These are phyloP conservation scores for Kazachstania martiniae DNA, from an alignment of 805 yeast genomes.

Conservation along the genomic window DNA sequence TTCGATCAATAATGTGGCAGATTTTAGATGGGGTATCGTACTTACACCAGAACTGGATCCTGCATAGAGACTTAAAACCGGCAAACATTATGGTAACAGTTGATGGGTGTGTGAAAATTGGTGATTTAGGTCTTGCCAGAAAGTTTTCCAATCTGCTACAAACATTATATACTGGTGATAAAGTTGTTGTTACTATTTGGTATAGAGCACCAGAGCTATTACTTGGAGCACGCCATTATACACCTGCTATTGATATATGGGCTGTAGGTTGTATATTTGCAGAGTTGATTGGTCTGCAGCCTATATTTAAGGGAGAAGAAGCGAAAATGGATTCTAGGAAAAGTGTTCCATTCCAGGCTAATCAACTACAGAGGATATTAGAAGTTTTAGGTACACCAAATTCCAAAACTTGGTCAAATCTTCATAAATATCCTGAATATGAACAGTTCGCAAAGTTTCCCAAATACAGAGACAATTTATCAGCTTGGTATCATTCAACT, in stretches of 20 bases:
- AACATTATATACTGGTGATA: conserved; percentile 81
- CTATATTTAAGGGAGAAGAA: conserved; percentile 96
- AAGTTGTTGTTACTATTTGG: conserved; percentile 96
- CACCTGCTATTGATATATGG: conserved; percentile 91
- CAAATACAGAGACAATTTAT: conserved; percentile 42
- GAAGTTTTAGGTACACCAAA: conserved; percentile 92
- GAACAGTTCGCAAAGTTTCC: conserved; percentile 53
- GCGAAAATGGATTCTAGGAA: conserved; percentile 91
- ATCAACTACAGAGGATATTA: conserved; percentile 80
- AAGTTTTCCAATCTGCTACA: conserved; percentile 80
- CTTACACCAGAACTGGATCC: conserved; percentile 90
- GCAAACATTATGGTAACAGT: conserved; percentile 94
- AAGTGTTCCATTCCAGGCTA: conserved; percentile 86
- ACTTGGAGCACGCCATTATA: conserved; percentile 85
- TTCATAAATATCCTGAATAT: conserved; percentile 78
- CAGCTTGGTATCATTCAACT: conserved; percentile 76
- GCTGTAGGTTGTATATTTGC: conserved; percentile 94
- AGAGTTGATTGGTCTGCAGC: conserved; percentile 77
- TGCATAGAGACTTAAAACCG: conserved; percentile 93
- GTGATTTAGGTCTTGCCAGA: conserved; percentile 88
- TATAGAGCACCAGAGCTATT: conserved; percentile 87
- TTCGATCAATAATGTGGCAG: conserved; percentile 87
- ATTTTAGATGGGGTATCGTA: conserved; percentile 84
- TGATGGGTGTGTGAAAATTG: conserved; percentile 86
- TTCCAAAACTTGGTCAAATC: conserved; percentile 64